A percentile compares a stretch with the other conserved stretches of the same genome.
These are phyloP conservation scores for Plasmodium inui DNA, from an alignment of 169 alveolate species.

Conservation along the genomic window DNA sequence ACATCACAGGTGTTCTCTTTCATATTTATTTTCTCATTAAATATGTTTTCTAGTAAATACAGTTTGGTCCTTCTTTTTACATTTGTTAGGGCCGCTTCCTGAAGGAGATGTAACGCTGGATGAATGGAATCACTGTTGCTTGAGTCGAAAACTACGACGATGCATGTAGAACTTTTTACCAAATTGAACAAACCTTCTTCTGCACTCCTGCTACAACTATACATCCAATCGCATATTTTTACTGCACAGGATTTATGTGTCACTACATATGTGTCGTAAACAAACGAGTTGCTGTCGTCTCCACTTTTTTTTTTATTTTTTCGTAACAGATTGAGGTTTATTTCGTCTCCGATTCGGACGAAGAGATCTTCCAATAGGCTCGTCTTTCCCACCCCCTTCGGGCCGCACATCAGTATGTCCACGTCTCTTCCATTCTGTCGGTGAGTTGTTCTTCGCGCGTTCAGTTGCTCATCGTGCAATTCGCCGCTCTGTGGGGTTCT, in stretches of 20 bases:
- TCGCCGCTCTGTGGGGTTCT: not conserved
- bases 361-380: slow-evolving; percentile 65
- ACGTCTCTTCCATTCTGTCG: slow-evolving; percentile 17
- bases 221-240: slow-evolving; percentile 58
- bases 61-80: slow-evolving; percentile 49
- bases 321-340: slow-evolving; percentile 29
- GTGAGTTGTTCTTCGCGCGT: not conserved
- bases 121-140: slow-evolving; percentile 40
- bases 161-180: slow-evolving; percentile 41
- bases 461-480: not conserved
- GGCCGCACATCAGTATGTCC: slow-evolving; percentile 76
- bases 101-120: slow-evolving; percentile 66
- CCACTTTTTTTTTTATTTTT: slow-evolving; percentile 37
- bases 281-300: not conserved
- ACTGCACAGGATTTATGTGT: slow-evolving; percentile 6
- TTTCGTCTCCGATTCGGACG: slow-evolving; percentile 67
- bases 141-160: slow-evolving; percentile 53
- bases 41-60: slow-evolving; percentile 47
- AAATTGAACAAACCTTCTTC: slow-evolving; percentile 49
- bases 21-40: slow-evolving; percentile 55
- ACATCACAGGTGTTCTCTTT: slow-evolving; percentile 34
- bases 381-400: slow-evolving; percentile 76
- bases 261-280: slow-evolving; percentile 31
- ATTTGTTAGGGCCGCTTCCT: slow-evolving; percentile 68
- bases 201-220: slow-evolving; percentile 5